Percentiles rank a stretch among this genome's conserved stretches.
These are phyloP conservation scores for Colletotrichum scovillei DNA, from an alignment of 2,329 filamentous ascomycete species.

Conservation along the genomic window DNA sequence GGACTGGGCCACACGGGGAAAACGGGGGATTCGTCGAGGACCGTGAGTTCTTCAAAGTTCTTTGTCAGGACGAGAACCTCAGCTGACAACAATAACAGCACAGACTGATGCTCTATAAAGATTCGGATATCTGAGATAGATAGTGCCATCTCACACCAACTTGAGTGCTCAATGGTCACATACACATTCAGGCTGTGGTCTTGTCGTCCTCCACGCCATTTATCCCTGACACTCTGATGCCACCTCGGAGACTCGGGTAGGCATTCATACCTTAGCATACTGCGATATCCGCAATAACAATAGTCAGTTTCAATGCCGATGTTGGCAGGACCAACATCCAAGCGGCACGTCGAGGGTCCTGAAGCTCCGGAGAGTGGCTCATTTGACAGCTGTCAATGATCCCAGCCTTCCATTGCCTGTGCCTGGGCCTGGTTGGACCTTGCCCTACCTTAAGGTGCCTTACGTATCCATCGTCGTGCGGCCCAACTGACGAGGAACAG, in stretches of 20 bases:
- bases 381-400: conserved; percentile 27
- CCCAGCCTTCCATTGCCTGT: background rate
- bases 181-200: background rate
- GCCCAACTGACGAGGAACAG: background rate
- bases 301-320: background rate
- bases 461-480: background rate
- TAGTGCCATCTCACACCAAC: background rate
- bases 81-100: background rate
- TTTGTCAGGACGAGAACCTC: background rate
- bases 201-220: background rate
- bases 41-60: background rate
- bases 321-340: background rate
- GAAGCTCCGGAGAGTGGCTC: conserved; percentile 18
- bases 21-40: conserved; percentile 2
- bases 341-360: background rate
- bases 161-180: background rate
- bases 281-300: no score
- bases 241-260: background rate
- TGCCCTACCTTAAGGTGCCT: background rate
- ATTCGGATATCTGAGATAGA: background rate
- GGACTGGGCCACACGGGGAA: background rate
- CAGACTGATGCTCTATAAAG: background rate
- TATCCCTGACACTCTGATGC: background rate
- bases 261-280: no score
- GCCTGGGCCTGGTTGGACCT: conserved; percentile 3